phyloP scores from a whole-genome alignment of 495 filamentous ascomycete genomes.

The Penicilliopsis zonata region DNA sequence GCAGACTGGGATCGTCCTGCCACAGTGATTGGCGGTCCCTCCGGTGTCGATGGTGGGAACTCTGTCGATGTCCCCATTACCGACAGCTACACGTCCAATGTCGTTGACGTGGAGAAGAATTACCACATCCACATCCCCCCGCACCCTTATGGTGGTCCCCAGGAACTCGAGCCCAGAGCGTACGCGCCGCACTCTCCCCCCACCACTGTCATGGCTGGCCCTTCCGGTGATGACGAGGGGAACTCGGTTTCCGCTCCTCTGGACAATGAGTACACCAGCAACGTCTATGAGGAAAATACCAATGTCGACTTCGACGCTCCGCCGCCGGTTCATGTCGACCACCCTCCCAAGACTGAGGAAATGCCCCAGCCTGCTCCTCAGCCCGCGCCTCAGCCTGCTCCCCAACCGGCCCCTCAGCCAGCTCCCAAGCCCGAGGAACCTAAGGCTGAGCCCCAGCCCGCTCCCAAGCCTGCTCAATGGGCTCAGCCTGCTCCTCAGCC shows the following conservation, averaged over 20 bases:
- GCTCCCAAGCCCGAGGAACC: neutral
- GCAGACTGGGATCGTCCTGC: neutral
- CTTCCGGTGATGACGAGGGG: neutral
- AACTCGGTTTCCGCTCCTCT: neutral
- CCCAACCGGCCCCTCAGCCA: neutral
- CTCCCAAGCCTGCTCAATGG: neutral
- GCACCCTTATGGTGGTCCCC: neutral
- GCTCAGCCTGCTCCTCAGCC: neutral
- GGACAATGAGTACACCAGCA: neutral
- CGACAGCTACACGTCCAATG: neutral
- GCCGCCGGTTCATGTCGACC: neutral
- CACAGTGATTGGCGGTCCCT: neutral
- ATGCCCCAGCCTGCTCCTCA: neutral
- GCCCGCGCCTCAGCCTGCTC: neutral
- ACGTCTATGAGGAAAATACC: neutral
- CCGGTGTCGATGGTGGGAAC: neutral
- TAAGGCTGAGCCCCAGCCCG: neutral
- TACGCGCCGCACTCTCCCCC: neutral
- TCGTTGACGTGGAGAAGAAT: neutral
- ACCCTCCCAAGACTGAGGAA: neutral
- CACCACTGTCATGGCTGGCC: neutral
- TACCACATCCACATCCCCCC: neutral
- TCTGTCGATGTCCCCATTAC: neutral
- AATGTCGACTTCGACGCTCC: neutral
- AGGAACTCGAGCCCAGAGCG: neutral